A percentile compares a stretch with the other conserved stretches of the same genome.
phyloP scores from a whole-genome alignment of 2,329 filamentous ascomycete species.

The Cryphonectria radicalis region DNA sequence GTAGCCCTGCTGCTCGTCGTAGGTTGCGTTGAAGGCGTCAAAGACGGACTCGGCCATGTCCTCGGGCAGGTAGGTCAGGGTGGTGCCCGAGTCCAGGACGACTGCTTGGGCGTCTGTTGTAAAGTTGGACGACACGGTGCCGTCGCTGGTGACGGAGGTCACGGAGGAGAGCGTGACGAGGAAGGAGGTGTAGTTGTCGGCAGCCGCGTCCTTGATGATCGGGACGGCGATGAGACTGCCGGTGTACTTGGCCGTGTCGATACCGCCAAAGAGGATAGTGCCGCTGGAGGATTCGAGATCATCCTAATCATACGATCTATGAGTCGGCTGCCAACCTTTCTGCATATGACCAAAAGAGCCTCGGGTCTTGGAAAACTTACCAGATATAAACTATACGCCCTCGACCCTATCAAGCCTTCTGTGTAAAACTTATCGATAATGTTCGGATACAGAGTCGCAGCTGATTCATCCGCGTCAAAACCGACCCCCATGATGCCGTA shows the following conservation, averaged over 20 bases:
- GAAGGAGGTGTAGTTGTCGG: constrained; percentile 45
- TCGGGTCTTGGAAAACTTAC: neutral
- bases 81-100: constrained; percentile 70
- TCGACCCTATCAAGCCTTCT: constrained; percentile 63
- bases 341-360: neutral
- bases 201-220: constrained; percentile 52
- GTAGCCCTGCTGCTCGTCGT: constrained; percentile 38
- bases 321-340: neutral
- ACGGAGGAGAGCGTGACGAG: constrained; percentile 44
- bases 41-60: constrained; percentile 48
- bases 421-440: constrained; percentile 67
- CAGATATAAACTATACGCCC: constrained; percentile 72
- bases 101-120: constrained; percentile 41
- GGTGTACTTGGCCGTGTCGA: constrained; percentile 69
- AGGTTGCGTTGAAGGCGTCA: constrained; percentile 40
- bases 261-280: constrained; percentile 71
- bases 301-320: constrained; percentile 35
- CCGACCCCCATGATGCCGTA: constrained; percentile 65
- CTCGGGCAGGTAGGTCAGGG: constrained; percentile 65
- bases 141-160: constrained; percentile 45
- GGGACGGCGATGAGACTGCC: constrained; percentile 61
- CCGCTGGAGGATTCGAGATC: constrained; percentile 60
- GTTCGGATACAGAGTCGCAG: constrained; percentile 53
- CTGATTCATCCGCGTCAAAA: constrained; percentile 55
- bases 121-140: constrained; percentile 37